Evolutionary conservation across 345 rosid species (phyloP).

Genomic region (Ceriops decandra): DNA sequence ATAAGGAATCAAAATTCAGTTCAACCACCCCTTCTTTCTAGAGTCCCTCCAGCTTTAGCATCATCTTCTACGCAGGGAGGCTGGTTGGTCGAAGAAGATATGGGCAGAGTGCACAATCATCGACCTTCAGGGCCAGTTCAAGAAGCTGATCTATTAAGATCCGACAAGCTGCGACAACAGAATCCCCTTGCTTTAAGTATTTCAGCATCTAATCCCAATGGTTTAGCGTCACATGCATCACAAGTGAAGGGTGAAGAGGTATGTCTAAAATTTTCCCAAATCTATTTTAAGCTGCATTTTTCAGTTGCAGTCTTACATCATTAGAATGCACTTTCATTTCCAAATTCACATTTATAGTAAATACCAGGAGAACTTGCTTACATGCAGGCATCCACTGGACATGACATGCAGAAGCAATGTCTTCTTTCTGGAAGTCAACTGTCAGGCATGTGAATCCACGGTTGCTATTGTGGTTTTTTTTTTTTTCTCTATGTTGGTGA

Average conservation of each 20-base stretch:
- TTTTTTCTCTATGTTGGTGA: neutral
- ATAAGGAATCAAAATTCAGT: conserved; percentile 56
- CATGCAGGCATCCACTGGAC: conserved; percentile 44
- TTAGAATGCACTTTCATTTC: too few species aligned
- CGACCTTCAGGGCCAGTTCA: conserved; percentile 27
- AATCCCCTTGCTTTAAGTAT: conserved; percentile 41
- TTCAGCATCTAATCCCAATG: conserved; percentile 36
- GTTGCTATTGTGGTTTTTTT: neutral
- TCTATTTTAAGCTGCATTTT: conserved; percentile 10
- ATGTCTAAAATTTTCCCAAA: conserved; percentile 11
- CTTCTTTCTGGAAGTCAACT: conserved; percentile 40
- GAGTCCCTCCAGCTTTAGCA: conserved; percentile 46
- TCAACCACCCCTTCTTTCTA: conserved; percentile 66
- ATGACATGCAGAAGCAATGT: conserved; percentile 42
- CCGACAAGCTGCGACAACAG: conserved; percentile 45
- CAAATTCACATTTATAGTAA: neutral
- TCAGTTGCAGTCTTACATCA: neutral
- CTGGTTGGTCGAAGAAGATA: conserved; percentile 69
- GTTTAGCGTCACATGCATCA: conserved; percentile 37
- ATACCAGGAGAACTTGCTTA: neutral
- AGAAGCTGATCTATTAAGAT: conserved; percentile 46
- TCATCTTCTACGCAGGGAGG: conserved; percentile 54
- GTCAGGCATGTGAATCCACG: conserved; percentile 40
- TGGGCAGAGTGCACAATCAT: conserved; percentile 25
- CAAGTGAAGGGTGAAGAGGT: conserved; percentile 79